Percentiles rank a stretch among this genome's conserved stretches.
Conservation (phyloP, 805 yeast genomes). For the Candida arabinofermentans region DNA sequence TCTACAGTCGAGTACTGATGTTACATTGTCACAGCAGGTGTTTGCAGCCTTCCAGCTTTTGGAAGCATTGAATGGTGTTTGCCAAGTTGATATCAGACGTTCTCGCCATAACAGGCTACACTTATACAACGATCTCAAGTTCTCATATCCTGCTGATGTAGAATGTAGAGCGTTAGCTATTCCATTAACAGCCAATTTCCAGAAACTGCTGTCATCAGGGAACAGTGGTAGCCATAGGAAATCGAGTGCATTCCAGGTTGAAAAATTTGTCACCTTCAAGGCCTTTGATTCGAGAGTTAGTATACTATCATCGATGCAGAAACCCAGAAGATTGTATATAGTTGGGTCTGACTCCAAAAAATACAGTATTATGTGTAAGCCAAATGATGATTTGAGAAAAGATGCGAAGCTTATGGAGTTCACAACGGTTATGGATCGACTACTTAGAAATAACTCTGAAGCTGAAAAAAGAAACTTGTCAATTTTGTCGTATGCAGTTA, state of each 20-base stretch:
- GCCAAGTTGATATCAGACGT: slow-evolving; percentile 36
- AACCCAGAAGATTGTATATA: slow-evolving; percentile 73
- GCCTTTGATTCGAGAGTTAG: slow-evolving; percentile 64
- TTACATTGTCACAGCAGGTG: slow-evolving; percentile 18
- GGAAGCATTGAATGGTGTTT: slow-evolving; percentile 40
- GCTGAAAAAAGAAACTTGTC: slow-evolving; percentile 68
- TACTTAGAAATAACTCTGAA: slow-evolving; percentile 62
- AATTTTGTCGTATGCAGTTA: slow-evolving; percentile 81
- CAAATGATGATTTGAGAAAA: slow-evolving; percentile 87
- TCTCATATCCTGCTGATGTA: slow-evolving; percentile 26
- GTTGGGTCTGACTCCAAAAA: slow-evolving; percentile 74
- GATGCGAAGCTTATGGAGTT: slow-evolving; percentile 94
- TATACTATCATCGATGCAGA: slow-evolving; percentile 77
- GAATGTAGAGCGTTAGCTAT: slow-evolving; percentile 51
- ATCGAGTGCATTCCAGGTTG: slow-evolving; percentile 12
- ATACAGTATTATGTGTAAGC: slow-evolving; percentile 77
- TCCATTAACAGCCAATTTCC: slow-evolving; percentile 70
- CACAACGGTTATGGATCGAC: slow-evolving; percentile 77
- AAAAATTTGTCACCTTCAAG: slow-evolving; percentile 45
- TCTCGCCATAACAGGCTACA: slow-evolving; percentile 33
- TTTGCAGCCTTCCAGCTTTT: slow-evolving; percentile 34
- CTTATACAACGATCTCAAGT: slow-evolving; percentile 38
- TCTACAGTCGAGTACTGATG: slow-evolving; percentile 18
- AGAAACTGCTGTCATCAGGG: slow-evolving; percentile 55
- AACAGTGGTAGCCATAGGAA: slow-evolving; percentile 34